A percentile compares a stretch with the other conserved stretches of the same genome.
Evolutionary conservation across 129 eudicot genomes (phyloP).

Genomic region (Chrysanthemum makinoi): DNA sequence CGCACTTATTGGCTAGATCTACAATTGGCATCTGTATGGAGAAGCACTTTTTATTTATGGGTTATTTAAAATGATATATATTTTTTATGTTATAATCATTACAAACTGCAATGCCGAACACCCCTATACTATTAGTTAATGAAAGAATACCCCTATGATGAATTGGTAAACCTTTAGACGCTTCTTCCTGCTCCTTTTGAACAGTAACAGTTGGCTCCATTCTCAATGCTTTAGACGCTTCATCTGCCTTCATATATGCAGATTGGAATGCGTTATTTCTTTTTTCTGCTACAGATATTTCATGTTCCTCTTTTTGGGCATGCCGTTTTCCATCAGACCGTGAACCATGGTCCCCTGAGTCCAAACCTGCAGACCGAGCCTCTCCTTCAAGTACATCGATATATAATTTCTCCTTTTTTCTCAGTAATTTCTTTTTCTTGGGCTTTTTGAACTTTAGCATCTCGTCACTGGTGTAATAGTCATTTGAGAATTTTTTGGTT

Average conservation of each 20-base stretch:
- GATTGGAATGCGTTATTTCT: constrained; percentile 71
- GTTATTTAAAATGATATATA: too few species aligned
- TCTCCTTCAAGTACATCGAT: constrained; percentile 88
- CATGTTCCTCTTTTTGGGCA: constrained; percentile 64
- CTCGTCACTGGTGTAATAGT: constrained; percentile 83
- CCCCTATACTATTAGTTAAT: too few species aligned
- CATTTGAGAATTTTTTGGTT: constrained; percentile 54
- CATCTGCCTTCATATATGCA: constrained; percentile 80
- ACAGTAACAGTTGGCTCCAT: constrained; percentile 34
- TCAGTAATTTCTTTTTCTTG: constrained; percentile 87
- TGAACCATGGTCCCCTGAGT: constrained; percentile 80
- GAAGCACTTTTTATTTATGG: too few species aligned
- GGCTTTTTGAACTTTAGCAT: constrained; percentile 87
- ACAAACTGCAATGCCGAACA: too few species aligned
- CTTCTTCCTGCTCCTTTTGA: constrained; percentile 49
- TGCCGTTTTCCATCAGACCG: constrained; percentile 70
- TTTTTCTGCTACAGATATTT: constrained; percentile 72
- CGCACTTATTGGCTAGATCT: too few species aligned
- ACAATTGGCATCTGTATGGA: too few species aligned
- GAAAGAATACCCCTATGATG: too few species aligned
- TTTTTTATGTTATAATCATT: too few species aligned
- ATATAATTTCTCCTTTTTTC: constrained; percentile 86
- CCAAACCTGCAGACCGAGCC: constrained; percentile 81
- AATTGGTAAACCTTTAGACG: too few species aligned
- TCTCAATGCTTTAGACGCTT: constrained; percentile 85